Percentiles rank a stretch among this genome's conserved stretches.
phyloP scores from a whole-genome alignment of 83 land plant genomes.

The Diphasiastrum complanatum region DNA sequence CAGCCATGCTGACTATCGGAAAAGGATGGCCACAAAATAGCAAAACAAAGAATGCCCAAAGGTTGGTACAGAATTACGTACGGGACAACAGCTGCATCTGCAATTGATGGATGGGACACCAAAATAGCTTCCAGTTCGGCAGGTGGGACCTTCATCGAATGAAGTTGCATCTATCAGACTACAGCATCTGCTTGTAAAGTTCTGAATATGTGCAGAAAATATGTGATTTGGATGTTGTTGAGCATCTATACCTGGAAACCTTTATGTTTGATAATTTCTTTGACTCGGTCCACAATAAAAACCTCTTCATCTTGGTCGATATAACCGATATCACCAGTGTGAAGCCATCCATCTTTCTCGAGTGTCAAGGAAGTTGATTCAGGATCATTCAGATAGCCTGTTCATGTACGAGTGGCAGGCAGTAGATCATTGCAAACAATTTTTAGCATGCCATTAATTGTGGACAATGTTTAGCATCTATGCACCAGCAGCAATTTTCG shows the following conservation, averaged over 20 bases:
- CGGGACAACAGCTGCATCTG: constrained; percentile 25
- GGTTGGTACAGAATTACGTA: not conserved
- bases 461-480: too few relatives aligned
- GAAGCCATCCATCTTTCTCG: constrained; percentile 71
- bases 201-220: not conserved
- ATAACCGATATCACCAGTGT: constrained; percentile 71
- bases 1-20: not conserved
- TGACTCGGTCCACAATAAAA: constrained; percentile 68
- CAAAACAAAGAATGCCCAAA: not conserved
- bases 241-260: constrained; percentile 48
- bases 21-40: not conserved
- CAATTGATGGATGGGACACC: constrained; percentile 14
- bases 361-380: constrained; percentile 50
- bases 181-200: not conserved
- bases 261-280: constrained; percentile 76
- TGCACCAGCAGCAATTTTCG: too few relatives aligned
- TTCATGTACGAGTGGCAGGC: too few relatives aligned
- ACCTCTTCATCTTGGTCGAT: constrained; percentile 70
- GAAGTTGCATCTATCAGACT: not conserved
- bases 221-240: not conserved
- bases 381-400: constrained; percentile 58
- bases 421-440: too few relatives aligned
- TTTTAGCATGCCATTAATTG: too few relatives aligned
- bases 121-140: constrained; percentile 26
- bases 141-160: constrained; percentile 20